A percentile compares a stretch with the other conserved stretches of the same genome.
Evolutionary conservation across 768 basidiomycete species (phyloP).

Genomic region (Tylopilus sp.): DNA sequence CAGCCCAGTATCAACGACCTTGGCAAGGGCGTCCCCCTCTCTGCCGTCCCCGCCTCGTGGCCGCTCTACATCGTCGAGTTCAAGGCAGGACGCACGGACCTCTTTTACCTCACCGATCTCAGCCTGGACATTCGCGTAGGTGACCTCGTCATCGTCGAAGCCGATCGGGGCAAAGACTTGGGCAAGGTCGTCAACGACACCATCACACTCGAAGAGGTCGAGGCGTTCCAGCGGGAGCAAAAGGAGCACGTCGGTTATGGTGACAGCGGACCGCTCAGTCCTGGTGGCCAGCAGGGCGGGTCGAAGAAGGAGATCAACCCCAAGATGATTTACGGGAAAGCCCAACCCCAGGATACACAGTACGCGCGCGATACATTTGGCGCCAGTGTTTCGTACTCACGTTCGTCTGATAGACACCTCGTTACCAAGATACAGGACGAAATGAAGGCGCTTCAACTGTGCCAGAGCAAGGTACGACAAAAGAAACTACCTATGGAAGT

Average conservation of each 20-base stretch:
- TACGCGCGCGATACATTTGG: constrained; percentile 22
- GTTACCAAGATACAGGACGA: constrained; percentile 87
- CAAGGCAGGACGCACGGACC: constrained; percentile 93
- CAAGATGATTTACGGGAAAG: constrained; percentile 94
- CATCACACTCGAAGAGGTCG: constrained; percentile 86
- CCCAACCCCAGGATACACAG: constrained; percentile 79
- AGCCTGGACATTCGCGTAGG: constrained; percentile 68
- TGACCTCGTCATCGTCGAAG: constrained; percentile 95
- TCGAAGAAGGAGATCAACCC: constrained; percentile 93
- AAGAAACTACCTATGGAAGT: constrained; percentile 98
- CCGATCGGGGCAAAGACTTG: constrained; percentile 90
- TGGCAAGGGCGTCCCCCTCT: constrained; percentile 86
- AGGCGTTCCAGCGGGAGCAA: constrained; percentile 84
- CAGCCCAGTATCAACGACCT: constrained; percentile 48
- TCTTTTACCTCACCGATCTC: constrained; percentile 85
- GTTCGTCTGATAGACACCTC: constrained; percentile 49
- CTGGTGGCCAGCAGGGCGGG: constrained; percentile 37
- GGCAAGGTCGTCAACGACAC: constrained; percentile 91
- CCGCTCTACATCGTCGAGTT: constrained; percentile 97
- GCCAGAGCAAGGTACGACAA: constrained; percentile 87
- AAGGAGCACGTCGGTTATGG: constrained; percentile 49
- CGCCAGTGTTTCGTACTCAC: constrained; percentile 1
- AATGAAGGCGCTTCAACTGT: constrained; percentile 84
- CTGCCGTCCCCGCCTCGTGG: constrained; percentile 76
- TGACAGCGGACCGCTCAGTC: constrained; percentile 45